phyloP scores from a whole-genome alignment of 2,329 filamentous ascomycete species.

The Aspergillus ustus region DNA sequence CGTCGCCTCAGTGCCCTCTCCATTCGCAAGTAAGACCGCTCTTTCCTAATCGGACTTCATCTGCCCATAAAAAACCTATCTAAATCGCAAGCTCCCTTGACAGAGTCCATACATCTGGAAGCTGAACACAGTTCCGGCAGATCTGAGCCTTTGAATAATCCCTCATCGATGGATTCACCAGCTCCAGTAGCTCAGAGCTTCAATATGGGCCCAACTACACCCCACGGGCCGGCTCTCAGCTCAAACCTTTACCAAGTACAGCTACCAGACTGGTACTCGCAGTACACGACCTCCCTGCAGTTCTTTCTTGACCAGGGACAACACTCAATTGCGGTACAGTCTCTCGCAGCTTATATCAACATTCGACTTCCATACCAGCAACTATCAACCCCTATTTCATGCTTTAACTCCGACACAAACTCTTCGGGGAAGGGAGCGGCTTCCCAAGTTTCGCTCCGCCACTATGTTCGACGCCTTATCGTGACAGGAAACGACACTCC shows the following conservation, averaged over 20 bases:
- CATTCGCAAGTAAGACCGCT: constrained; percentile 32
- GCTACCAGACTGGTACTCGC: constrained; percentile 88
- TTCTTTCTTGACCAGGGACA: constrained; percentile 92
- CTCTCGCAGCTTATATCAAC: constrained; percentile 87
- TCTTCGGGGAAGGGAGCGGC: constrained; percentile 31
- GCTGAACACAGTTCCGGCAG: constrained; percentile 35
- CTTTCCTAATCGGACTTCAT: background rate
- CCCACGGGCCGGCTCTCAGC: constrained; percentile 14
- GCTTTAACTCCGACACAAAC: constrained; percentile 40
- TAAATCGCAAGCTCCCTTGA: constrained; percentile 12
- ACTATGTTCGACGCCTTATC: constrained; percentile 88
- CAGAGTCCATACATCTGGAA: constrained; percentile 34
- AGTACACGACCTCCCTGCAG: constrained; percentile 81
- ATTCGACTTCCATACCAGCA: constrained; percentile 87
- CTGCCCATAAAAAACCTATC: constrained; percentile 13
- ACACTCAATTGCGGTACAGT: constrained; percentile 77
- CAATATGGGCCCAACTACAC: background rate
- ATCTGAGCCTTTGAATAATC: constrained; percentile 20
- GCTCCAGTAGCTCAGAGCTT: background rate
- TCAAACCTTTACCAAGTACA: constrained; percentile 52
- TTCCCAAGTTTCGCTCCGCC: constrained; percentile 68
- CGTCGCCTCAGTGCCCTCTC: constrained; percentile 26
- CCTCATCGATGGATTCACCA: constrained; percentile 15
- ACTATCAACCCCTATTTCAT: constrained; percentile 45
- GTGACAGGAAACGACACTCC: constrained; percentile 92